Percentiles rank a stretch among this genome's conserved stretches.
phyloP scores from a whole-genome alignment of 2,329 filamentous ascomycete species.

The Fusarium sp. region DNA sequence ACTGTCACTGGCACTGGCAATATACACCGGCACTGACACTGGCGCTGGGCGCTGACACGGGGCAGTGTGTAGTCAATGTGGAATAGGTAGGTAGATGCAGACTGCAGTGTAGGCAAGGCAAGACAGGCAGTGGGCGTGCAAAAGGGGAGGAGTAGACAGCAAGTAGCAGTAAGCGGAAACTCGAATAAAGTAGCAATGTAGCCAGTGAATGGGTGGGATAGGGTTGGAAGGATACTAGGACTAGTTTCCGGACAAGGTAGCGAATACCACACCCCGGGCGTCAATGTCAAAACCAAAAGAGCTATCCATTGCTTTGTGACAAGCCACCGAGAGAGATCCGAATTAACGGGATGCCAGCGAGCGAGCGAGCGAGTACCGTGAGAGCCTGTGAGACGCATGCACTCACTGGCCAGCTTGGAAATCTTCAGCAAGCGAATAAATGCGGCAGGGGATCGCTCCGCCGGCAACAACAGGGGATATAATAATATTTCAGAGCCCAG shows the following conservation, averaged over 20 bases:
- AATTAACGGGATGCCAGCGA: slow-evolving; percentile 24
- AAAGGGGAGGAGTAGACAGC: slow-evolving; percentile 26
- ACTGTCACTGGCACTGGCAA: slow-evolving; percentile 21
- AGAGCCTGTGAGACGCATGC: slow-evolving; percentile 21
- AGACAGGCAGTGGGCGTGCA: slow-evolving; percentile 19
- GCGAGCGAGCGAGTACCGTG: slow-evolving; percentile 7
- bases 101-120: slow-evolving; percentile 13
- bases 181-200: slow-evolving; percentile 22
- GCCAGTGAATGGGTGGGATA: slow-evolving; percentile 23
- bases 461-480: slow-evolving; percentile 13
- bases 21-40: slow-evolving; percentile 1
- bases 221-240: slow-evolving; percentile 17
- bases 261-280: slow-evolving; percentile 21
- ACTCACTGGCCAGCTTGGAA: slow-evolving; percentile 20
- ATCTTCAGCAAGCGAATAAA: slow-evolving; percentile 16
- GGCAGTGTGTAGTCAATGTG: slow-evolving; percentile 20
- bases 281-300: slow-evolving; percentile 26
- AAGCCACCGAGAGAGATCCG: slow-evolving; percentile 37
- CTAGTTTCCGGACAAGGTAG: slow-evolving; percentile 27
- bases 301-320: slow-evolving; percentile 38
- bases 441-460: slow-evolving; percentile 18
- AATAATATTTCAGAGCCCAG: slow-evolving; percentile 6
- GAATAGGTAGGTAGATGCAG: slow-evolving; percentile 21
- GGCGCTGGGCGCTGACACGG: slow-evolving; percentile 11
- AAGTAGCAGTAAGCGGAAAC: slow-evolving; percentile 26